Percentiles rank a stretch among this genome's conserved stretches.
These are phyloP conservation scores for Cordyceps fumosorosea DNA, from an alignment of 2,329 filamentous ascomycete genomes.

Conservation along the genomic window DNA sequence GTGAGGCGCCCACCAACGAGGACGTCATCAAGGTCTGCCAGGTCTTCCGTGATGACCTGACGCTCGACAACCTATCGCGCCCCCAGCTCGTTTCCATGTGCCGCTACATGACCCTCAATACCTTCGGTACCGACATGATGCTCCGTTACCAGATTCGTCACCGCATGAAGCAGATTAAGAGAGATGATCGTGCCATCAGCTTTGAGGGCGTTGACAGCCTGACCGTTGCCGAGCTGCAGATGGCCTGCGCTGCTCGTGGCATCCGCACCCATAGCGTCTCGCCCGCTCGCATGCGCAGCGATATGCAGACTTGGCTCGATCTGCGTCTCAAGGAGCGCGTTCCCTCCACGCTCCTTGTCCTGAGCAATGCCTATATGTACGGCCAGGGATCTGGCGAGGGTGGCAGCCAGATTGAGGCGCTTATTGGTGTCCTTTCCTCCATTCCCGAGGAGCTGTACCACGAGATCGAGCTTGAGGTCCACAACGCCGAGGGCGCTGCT, in stretches of 20 bases:
- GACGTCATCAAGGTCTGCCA: constrained; percentile 99
- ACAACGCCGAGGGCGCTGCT: constrained; percentile 91
- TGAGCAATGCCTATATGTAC: constrained; percentile 98
- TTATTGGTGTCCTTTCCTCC: constrained; percentile 84
- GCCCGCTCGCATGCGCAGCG: constrained; percentile 78
- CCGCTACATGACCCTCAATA: constrained; percentile 96
- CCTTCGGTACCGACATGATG: constrained; percentile 96
- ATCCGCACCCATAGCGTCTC: constrained; percentile 90
- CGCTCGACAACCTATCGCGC: constrained; percentile 90
- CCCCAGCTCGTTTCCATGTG: constrained; percentile 97
- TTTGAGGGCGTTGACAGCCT: constrained; percentile 91
- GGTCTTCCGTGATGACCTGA: constrained; percentile 96
- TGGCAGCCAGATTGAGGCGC: constrained; percentile 82
- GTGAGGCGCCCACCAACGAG: constrained; percentile 77
- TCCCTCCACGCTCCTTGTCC: constrained; percentile 89
- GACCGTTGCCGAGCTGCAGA: constrained; percentile 89
- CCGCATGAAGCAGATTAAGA: constrained; percentile 98
- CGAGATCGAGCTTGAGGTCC: constrained; percentile 97
- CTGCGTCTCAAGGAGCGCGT: constrained; percentile 88
- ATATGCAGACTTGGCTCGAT: constrained; percentile 90
- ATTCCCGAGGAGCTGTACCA: constrained; percentile 99
- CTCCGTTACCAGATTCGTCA: constrained; percentile 94
- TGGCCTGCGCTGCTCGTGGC: constrained; percentile 83
- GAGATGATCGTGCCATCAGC: constrained; percentile 88
- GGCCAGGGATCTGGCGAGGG: constrained; percentile 83